Base-by-base conservation (phyloP, 2,329 filamentous ascomycete species). In the Fusarium subtropicale region DNA sequence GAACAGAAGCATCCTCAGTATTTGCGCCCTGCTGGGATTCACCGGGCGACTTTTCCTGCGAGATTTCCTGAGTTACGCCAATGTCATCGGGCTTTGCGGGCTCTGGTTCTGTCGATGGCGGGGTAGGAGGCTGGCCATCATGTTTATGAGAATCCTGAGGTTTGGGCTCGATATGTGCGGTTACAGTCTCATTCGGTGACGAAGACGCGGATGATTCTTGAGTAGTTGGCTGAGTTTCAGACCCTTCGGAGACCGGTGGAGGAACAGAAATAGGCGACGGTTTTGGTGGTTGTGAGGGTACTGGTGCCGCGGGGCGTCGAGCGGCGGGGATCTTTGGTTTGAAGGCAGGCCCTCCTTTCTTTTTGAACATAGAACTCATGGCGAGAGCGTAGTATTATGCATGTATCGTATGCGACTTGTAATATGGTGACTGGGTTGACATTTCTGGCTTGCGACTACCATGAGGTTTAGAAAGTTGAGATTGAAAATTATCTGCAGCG, bases 351-450 rank as follows among this genome's bases (percentile, higher is more conserved):
- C 84, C 84, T 75, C 83, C 84, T 72, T 85, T 83, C 80, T 92
- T 91, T 81, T 92, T 92, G 79, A 90, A 85, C 81, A 91, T 90
- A 64, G 84, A 86, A 80, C 86, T 88, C 83, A 91, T 90, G 72
- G 80, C 84, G 81, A 60, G 44, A 24, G 59, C 58, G 39, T 30
- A 18, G 20, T 28, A 34, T 46, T 34, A 48, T 59, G 57, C 66
- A 73, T 71, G 33, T 61, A 60, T 46, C 33, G 52, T 52, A 54
- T 56, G 56, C 47, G 56, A 60, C 51, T 63, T 39, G 36, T 41
- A 26, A 47, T 60, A 50, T 42, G 50, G 52, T 60, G 42, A 42
- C 52, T 51, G 47, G 48, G 51, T 58, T 72, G 60, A 68, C 70
- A 74, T 74, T 59, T 67, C 61, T 30, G 41, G 38, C 38, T 48